These are phyloP conservation scores for Calocybe gangraenosa DNA, from an alignment of 768 basidiomycete genomes.

Conservation along the genomic window DNA sequence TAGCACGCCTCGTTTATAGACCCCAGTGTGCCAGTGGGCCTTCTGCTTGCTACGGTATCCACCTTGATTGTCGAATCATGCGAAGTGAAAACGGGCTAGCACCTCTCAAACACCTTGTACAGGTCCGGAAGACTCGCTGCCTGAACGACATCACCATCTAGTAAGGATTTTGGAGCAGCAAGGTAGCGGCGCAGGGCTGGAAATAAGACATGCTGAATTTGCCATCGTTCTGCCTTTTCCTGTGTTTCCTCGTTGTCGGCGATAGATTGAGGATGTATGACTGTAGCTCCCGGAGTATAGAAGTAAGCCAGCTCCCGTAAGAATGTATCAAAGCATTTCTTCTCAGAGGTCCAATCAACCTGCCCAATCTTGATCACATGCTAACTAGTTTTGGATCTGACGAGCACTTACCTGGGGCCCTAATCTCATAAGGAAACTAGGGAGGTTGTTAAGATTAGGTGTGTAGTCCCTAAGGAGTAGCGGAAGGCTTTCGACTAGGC, in stretches of 20 bases:
- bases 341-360: constrained; percentile 88
- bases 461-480: constrained; percentile 82
- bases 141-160: constrained; percentile 77
- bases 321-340: constrained; percentile 81
- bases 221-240: constrained; percentile 70
- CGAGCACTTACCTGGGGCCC: constrained; percentile 75
- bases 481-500: constrained; percentile 73
- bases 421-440: constrained; percentile 84
- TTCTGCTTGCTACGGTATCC: too few relatives aligned
- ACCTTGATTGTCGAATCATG: too few relatives aligned
- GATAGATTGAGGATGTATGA: constrained; percentile 10
- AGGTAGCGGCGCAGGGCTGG: constrained; percentile 81
- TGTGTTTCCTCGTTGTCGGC: constrained; percentile 33
- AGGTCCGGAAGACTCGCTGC: constrained; percentile 88
- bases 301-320: constrained; percentile 90
- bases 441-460: constrained; percentile 88
- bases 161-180: constrained; percentile 56
- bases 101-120: constrained; percentile 93
- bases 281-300: constrained; percentile 65
- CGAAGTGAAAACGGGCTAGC: constrained; percentile 38
- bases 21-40: too few relatives aligned
- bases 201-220: constrained; percentile 88
- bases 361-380: constrained; percentile 24
- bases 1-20: too few relatives aligned
- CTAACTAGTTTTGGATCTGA: constrained; percentile 1